A percentile compares a stretch with the other conserved stretches of the same genome.
phyloP scores from a whole-genome alignment of 2,329 filamentous ascomycete species.

The Alternaria atra region DNA sequence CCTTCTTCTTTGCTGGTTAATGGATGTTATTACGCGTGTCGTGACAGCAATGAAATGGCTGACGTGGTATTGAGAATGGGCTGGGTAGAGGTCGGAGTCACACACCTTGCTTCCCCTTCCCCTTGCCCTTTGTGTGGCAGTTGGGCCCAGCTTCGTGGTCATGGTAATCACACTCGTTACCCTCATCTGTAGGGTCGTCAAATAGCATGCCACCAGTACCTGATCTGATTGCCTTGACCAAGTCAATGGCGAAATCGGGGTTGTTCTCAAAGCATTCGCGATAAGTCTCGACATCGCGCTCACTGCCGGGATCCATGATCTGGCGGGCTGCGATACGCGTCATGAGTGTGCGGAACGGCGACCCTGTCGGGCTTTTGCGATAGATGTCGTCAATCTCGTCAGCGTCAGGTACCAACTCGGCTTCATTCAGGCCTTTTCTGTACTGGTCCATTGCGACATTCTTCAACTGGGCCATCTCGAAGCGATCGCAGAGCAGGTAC shows the following conservation, averaged over 20 bases:
- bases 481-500: constrained; percentile 61
- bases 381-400: constrained; percentile 65
- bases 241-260: constrained; percentile 62
- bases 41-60: constrained; percentile 13
- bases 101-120: constrained; percentile 50
- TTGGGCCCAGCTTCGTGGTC: constrained; percentile 58
- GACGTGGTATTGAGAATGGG: constrained; percentile 17
- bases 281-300: constrained; percentile 60
- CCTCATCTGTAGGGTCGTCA: constrained; percentile 59
- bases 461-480: constrained; percentile 61
- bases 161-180: constrained; percentile 59
- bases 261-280: constrained; percentile 60
- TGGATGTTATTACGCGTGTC: constrained; percentile 45
- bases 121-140: constrained; percentile 50
- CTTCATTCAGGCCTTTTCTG: constrained; percentile 59
- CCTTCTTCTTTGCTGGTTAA: constrained; percentile 51
- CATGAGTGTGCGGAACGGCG: constrained; percentile 61
- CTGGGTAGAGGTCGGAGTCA: constrained; percentile 30
- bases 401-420: constrained; percentile 62
- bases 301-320: constrained; percentile 64
- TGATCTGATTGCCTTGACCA: constrained; percentile 61
- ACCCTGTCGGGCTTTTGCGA: constrained; percentile 54
- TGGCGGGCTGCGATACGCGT: constrained; percentile 64
- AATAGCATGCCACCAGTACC: constrained; percentile 62
- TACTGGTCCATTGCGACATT: constrained; percentile 66